Conservation (phyloP, 306 rosid species). For the Lathyrus aphaca region DNA sequence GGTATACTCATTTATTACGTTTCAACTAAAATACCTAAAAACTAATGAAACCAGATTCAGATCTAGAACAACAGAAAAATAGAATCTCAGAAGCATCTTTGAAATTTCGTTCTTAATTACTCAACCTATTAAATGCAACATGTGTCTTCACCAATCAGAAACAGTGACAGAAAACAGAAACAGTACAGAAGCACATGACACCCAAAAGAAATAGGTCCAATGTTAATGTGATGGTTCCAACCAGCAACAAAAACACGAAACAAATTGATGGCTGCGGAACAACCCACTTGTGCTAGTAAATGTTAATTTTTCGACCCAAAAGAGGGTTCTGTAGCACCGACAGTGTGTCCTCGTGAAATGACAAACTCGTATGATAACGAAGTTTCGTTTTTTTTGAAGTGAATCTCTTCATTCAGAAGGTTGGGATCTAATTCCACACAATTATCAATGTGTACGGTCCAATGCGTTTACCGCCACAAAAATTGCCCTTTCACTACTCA, state of each 20-base stretch:
- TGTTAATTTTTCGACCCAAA: conserved; percentile 11
- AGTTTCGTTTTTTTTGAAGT: conserved; percentile 31
- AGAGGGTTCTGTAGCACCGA: conserved; percentile 51
- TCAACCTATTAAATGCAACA: conserved; percentile 28
- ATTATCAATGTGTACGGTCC: conserved; percentile 40
- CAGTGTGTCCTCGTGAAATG: conserved; percentile 55
- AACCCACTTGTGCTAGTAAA: background rate
- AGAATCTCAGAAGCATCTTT: conserved; percentile 36
- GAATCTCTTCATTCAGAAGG: conserved; percentile 47
- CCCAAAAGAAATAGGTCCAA: conserved; percentile 3
- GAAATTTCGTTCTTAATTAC: conserved; percentile 17
- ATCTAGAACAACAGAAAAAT: conserved; percentile 18
- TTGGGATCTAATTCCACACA: conserved; percentile 31
- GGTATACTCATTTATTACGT: conserved; percentile 32
- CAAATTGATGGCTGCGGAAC: conserved; percentile 19
- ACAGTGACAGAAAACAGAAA: conserved; percentile 28
- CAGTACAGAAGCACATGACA: conserved; percentile 10
- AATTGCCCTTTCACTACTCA: conserved; percentile 36
- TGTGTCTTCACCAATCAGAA: conserved; percentile 39
- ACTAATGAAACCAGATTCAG: conserved; percentile 7
- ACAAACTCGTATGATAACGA: conserved; percentile 21
- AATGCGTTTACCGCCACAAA: conserved; percentile 19
- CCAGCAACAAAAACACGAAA: background rate
- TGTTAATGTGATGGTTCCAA: background rate
- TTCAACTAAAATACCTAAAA: conserved; percentile 29